Percentiles rank a stretch among this genome's conserved stretches.
These are phyloP conservation scores for Blastobotrys parvus DNA, from an alignment of 805 yeast species.

Conservation along the genomic window DNA sequence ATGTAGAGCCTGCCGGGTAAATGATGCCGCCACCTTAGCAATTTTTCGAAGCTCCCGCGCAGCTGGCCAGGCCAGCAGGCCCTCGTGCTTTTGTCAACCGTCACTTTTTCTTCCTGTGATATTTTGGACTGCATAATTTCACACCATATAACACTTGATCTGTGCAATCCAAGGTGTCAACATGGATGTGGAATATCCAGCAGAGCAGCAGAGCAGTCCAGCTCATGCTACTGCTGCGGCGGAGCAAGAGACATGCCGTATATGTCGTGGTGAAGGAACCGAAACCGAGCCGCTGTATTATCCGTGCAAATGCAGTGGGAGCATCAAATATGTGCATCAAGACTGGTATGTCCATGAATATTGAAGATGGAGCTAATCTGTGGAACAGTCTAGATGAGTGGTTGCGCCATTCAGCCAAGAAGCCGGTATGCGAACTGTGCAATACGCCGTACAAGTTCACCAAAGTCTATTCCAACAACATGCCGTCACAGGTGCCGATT, in stretches of 20 bases:
- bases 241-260: conserved; percentile 63
- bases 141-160: no score
- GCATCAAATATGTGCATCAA: conserved; percentile 88
- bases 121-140: no score
- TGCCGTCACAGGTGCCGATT: conserved; percentile 59
- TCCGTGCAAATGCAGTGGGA: conserved; percentile 92
- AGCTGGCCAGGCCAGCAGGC: no score
- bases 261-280: conserved; percentile 89
- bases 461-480: conserved; percentile 53
- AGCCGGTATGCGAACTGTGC: conserved; percentile 79
- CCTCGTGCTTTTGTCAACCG: no score
- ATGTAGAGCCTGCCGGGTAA: no score
- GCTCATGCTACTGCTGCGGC: not conserved
- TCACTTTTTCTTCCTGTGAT: no score
- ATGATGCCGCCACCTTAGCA: no score
- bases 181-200: no score
- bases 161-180: no score
- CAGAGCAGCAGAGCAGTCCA: no score
- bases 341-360: conserved; percentile 43
- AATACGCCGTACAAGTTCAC: conserved; percentile 62
- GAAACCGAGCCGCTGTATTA: conserved; percentile 69
- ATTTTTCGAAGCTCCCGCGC: no score
- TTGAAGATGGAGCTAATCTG: not conserved
- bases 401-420: conserved; percentile 61
- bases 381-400: conserved; percentile 54